phyloP scores from a whole-genome alignment of 1,284 basidiomycete genomes.

The Mycena citricolor region DNA sequence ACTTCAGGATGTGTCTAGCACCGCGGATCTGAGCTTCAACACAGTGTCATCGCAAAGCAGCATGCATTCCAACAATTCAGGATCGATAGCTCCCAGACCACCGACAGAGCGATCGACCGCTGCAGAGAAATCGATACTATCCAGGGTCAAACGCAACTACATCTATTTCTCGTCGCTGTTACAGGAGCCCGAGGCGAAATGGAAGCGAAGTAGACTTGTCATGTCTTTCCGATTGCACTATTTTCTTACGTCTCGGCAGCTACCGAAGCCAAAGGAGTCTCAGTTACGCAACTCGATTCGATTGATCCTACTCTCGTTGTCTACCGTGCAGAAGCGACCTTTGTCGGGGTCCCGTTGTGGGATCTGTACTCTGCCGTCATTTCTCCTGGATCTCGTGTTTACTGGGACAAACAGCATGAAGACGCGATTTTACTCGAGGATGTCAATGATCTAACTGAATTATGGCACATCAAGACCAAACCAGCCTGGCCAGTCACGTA shows the following conservation, averaged over 20 bases:
- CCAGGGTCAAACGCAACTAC: conserved; percentile 89
- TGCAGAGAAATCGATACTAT: conserved; percentile 77
- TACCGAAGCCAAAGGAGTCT: conserved; percentile 85
- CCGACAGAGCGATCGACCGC: conserved; percentile 57
- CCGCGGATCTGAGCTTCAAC: conserved; percentile 64
- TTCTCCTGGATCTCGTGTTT: conserved; percentile 76
- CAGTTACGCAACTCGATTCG: conserved; percentile 93
- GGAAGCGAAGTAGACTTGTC: conserved; percentile 73
- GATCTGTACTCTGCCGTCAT: conserved; percentile 90
- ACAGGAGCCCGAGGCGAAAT: conserved; percentile 98
- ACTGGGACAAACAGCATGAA: conserved; percentile 92
- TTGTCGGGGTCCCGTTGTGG: conserved; percentile 96
- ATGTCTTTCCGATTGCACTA: conserved; percentile 7
- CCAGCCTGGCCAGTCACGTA: conserved; percentile 91
- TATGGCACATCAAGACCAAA: conserved; percentile 90
- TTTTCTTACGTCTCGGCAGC: conserved; percentile 39
- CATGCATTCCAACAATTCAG: conserved; percentile 34
- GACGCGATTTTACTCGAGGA: conserved; percentile 86
- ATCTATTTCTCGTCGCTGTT: conserved; percentile 97
- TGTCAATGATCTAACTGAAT: conserved; percentile 86
- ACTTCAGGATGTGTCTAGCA: conserved; percentile 69
- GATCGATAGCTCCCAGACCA: conserved; percentile 37
- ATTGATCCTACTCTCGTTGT: conserved; percentile 98
- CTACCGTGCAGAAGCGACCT: conserved; percentile 95
- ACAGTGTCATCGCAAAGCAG: conserved; percentile 53